A percentile compares a stretch with the other conserved stretches of the same genome.
These are phyloP conservation scores for Ilyonectria sp. DNA, from an alignment of 2,329 filamentous ascomycete genomes.

Conservation along the genomic window DNA sequence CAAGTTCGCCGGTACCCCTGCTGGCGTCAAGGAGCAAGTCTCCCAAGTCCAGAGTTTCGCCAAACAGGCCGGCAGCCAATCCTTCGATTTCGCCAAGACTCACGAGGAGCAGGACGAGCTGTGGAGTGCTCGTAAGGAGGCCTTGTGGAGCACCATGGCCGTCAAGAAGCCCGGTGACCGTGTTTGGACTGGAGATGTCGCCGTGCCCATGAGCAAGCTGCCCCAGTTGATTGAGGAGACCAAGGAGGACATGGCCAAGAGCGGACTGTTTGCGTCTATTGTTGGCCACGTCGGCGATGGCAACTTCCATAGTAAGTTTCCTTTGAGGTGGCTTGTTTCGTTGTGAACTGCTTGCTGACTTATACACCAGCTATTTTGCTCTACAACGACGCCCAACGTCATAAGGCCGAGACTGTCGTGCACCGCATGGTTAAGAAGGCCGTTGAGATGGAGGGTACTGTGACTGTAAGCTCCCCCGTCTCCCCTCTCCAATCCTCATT, in stretches of 20 bases:
- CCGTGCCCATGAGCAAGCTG: slow-evolving; percentile 82
- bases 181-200: slow-evolving; percentile 90
- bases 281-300: slow-evolving; percentile 84
- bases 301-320: slow-evolving; percentile 77
- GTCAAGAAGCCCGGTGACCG: slow-evolving; percentile 75
- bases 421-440: slow-evolving; percentile 90
- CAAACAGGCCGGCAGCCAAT: slow-evolving; percentile 72
- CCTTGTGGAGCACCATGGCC: slow-evolving; percentile 85
- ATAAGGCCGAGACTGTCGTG: slow-evolving; percentile 78
- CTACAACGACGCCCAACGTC: slow-evolving; percentile 77
- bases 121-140: slow-evolving; percentile 88
- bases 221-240: slow-evolving; percentile 85
- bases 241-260: slow-evolving; percentile 60
- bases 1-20: slow-evolving; percentile 83
- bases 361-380: slow-evolving; percentile 64
- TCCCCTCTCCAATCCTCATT: background rate
- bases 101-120: slow-evolving; percentile 81
- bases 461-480: slow-evolving; percentile 68
- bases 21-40: slow-evolving; percentile 84
- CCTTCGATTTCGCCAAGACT: slow-evolving; percentile 83
- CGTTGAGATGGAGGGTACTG: slow-evolving; percentile 87
- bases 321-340: background rate
- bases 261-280: slow-evolving; percentile 64
- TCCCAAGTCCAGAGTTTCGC: slow-evolving; percentile 76
- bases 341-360: background rate